These are phyloP conservation scores for Globisporangium orthogonon DNA, from an alignment of 352 stramenopile species.

Conservation along the genomic window DNA sequence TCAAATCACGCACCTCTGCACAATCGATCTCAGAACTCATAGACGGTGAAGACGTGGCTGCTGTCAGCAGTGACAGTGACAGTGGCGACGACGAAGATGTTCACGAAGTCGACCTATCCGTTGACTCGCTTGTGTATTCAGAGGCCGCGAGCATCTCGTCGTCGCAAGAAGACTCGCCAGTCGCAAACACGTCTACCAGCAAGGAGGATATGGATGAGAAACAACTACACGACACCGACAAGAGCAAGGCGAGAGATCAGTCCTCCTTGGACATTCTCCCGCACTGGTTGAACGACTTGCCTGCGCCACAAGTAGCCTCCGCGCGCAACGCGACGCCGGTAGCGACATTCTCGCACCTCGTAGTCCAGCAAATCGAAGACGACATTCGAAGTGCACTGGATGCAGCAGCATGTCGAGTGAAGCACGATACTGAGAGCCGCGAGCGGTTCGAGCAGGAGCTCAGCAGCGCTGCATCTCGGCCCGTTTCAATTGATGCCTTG, in stretches of 20 bases:
- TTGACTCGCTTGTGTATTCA: slow-evolving; percentile 9
- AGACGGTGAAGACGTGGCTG: background rate
- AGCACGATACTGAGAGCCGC: slow-evolving; percentile 25
- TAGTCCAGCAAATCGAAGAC: slow-evolving; percentile 45
- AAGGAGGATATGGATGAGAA: background rate
- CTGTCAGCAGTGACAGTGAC: slow-evolving; percentile 2
- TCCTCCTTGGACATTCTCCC: slow-evolving; percentile 11
- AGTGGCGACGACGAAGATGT: slow-evolving; percentile 5
- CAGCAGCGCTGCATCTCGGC: slow-evolving; percentile 2
- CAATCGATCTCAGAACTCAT: background rate
- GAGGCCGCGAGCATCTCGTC: slow-evolving; percentile 7
- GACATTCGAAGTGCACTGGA: slow-evolving; percentile 55
- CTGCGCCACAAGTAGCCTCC: background rate
- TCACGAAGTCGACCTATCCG: slow-evolving; percentile 3
- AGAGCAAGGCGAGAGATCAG: background rate
- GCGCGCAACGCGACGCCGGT: background rate
- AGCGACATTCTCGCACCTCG: slow-evolving; percentile 7
- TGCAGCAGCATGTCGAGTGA: slow-evolving; percentile 33
- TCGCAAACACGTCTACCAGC: background rate
- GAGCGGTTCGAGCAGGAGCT: slow-evolving; percentile 38
- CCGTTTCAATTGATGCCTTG: background rate
- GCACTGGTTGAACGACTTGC: slow-evolving; percentile 14
- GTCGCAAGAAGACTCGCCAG: background rate
- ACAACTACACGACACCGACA: too few species aligned
- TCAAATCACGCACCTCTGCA: background rate